These are phyloP conservation scores for Populus davidiana DNA, from an alignment of 345 rosid species.

Conservation along the genomic window DNA sequence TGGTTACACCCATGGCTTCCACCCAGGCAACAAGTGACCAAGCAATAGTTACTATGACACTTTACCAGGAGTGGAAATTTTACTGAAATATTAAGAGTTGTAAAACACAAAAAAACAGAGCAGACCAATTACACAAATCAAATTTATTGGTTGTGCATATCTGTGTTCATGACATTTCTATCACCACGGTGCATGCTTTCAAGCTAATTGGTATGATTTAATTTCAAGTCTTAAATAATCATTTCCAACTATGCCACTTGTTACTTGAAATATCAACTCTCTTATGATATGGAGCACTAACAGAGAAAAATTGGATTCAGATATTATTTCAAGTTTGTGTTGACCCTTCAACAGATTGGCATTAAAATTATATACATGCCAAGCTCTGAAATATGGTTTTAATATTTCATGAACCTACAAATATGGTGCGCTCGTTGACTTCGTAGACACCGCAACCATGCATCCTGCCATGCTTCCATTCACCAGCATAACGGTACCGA, in stretches of 20 bases:
- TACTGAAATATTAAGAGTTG: background rate
- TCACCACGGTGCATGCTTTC: background rate
- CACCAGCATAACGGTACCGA: constrained; percentile 89
- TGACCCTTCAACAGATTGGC: background rate
- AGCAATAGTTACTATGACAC: background rate
- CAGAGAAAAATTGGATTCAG: background rate
- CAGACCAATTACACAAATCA: background rate
- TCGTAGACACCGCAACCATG: constrained; percentile 93
- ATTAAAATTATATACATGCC: background rate
- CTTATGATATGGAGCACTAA: background rate
- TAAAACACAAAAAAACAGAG: background rate
- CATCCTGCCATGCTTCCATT: constrained; percentile 95
- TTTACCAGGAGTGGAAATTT: background rate
- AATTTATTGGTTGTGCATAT: background rate
- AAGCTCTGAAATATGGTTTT: constrained; percentile 4
- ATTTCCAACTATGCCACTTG: background rate
- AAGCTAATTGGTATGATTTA: background rate
- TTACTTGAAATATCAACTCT: too few species aligned
- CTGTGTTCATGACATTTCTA: background rate
- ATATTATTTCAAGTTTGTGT: background rate
- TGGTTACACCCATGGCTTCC: background rate
- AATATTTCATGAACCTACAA: constrained; percentile 46
- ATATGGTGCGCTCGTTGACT: constrained; percentile 61
- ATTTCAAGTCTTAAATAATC: background rate
- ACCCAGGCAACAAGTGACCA: too few species aligned